Percentiles rank a stretch among this genome's conserved stretches.
These are phyloP conservation scores for Acorus gramineus DNA, from an alignment of 106 monocot species.

Conservation along the genomic window DNA sequence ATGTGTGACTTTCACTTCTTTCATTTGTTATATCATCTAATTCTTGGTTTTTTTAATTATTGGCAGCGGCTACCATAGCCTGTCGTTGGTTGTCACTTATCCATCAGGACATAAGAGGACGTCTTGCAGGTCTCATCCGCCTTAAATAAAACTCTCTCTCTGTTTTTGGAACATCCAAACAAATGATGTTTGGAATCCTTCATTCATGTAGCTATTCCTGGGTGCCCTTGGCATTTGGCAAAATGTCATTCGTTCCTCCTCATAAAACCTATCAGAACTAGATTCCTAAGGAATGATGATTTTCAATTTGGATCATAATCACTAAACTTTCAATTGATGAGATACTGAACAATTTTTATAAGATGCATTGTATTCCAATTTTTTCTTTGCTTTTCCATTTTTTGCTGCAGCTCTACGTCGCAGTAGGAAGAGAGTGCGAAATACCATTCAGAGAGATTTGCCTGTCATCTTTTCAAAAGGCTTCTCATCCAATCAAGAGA, in stretches of 20 bases:
- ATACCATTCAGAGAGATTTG: conserved; percentile 61
- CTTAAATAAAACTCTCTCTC: too few species aligned
- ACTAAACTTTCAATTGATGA: too few species aligned
- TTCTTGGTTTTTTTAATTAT: not conserved
- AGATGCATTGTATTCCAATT: not conserved
- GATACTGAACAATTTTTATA: not conserved
- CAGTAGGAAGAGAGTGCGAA: conserved; percentile 76
- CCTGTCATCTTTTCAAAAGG: conserved; percentile 54
- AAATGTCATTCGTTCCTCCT: too few species aligned
- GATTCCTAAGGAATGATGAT: too few species aligned
- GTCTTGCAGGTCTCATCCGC: conserved; percentile 43
- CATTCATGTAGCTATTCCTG: too few species aligned
- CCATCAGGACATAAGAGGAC: conserved; percentile 64
- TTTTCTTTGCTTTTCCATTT: not conserved
- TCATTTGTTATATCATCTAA: not conserved
- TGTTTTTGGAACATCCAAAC: too few species aligned
- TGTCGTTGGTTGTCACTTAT: conserved; percentile 86
- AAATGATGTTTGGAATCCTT: too few species aligned
- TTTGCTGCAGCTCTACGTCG: conserved; percentile 44
- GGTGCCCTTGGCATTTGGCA: too few species aligned
- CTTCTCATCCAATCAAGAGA: conserved; percentile 26
- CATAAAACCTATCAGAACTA: too few species aligned
- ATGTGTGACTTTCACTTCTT: too few species aligned
- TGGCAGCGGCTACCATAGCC: conserved; percentile 69
- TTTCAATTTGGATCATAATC: too few species aligned